Percentiles rank a stretch among this genome's conserved stretches.
phyloP scores from a whole-genome alignment of 2,329 filamentous ascomycete genomes.

The Fusarium subtropicale region DNA sequence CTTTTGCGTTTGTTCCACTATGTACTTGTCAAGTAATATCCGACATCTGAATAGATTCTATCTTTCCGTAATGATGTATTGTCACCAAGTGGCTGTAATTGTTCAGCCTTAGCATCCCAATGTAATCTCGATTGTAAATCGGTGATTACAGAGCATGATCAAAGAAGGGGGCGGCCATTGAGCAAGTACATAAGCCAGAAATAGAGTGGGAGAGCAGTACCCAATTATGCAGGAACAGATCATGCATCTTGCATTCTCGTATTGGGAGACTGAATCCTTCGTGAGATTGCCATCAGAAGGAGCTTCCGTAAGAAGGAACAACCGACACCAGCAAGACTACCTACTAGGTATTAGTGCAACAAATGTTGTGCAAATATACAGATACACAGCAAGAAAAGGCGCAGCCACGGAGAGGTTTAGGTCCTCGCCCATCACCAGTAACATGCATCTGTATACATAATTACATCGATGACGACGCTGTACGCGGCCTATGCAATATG shows the following conservation, averaged over 20 bases:
- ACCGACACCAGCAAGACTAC: neutral
- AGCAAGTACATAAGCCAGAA: slow-evolving; percentile 5
- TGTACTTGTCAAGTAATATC: slow-evolving; percentile 9
- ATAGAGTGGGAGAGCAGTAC: slow-evolving; percentile 12
- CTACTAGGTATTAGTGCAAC: neutral
- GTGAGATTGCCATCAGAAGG: neutral
- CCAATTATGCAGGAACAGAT: slow-evolving; percentile 34
- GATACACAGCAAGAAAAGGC: neutral
- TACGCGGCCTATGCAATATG: slow-evolving; percentile 33
- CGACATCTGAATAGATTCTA: neutral
- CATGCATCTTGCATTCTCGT: slow-evolving; percentile 20
- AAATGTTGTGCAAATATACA: neutral
- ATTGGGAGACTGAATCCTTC: neutral
- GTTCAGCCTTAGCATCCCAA: slow-evolving; percentile 32
- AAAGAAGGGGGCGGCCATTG: neutral
- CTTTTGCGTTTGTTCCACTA: neutral
- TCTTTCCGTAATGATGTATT: neutral
- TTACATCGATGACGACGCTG: slow-evolving; percentile 38
- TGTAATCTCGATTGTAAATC: slow-evolving; percentile 32
- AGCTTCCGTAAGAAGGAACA: neutral
- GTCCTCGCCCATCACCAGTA: neutral
- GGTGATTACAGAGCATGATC: slow-evolving; percentile 15
- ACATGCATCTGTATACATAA: slow-evolving; percentile 16
- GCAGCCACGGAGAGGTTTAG: neutral
- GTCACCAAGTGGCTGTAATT: slow-evolving; percentile 10